Percentiles rank a stretch among this genome's conserved stretches.
Conservation (phyloP, 2,329 filamentous ascomycete species). For the Scedosporium dehoogii region DNA sequence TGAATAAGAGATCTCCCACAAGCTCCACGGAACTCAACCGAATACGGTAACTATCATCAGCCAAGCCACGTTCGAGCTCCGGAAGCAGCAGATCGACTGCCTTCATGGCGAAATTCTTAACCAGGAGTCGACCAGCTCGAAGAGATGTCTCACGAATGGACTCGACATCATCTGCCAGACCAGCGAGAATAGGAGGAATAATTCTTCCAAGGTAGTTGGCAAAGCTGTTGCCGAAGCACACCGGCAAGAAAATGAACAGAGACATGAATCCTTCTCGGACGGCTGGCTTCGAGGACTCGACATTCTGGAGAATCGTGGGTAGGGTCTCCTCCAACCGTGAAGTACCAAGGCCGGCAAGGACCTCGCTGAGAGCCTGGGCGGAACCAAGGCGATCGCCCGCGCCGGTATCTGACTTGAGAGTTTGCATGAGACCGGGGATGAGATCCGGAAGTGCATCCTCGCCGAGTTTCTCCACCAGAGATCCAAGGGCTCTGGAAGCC, state of each 20-base stretch:
- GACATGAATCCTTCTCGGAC: constrained; percentile 99
- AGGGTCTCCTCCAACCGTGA: constrained; percentile 88
- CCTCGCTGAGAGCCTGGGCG: constrained; percentile 91
- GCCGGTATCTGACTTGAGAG: constrained; percentile 92
- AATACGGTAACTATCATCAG: constrained; percentile 96
- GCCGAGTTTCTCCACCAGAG: constrained; percentile 94
- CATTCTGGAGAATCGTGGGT: constrained; percentile 92
- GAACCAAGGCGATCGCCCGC: constrained; percentile 94
- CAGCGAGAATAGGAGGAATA: constrained; percentile 88
- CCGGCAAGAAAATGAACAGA: constrained; percentile 95
- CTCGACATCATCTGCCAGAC: constrained; percentile 90
- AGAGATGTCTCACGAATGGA: constrained; percentile 95
- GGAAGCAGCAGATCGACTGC: constrained; percentile 90
- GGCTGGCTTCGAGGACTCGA: constrained; percentile 78
- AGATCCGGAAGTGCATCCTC: constrained; percentile 95
- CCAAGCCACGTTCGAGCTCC: constrained; percentile 88
- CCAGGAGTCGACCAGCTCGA: constrained; percentile 81
- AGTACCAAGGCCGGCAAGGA: constrained; percentile 89
- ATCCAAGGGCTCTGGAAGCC: constrained; percentile 89
- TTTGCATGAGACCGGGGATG: constrained; percentile 95
- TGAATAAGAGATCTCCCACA: constrained; percentile 94
- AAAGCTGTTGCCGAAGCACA: constrained; percentile 98
- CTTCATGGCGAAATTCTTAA: constrained; percentile 96
- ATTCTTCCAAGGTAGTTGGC: constrained; percentile 91
- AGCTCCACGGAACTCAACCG: constrained; percentile 96